A percentile compares a stretch with the other conserved stretches of the same genome.
Evolutionary conservation across 148 eudicot species (phyloP).

Genomic region (Nepenthes mirabilis): DNA sequence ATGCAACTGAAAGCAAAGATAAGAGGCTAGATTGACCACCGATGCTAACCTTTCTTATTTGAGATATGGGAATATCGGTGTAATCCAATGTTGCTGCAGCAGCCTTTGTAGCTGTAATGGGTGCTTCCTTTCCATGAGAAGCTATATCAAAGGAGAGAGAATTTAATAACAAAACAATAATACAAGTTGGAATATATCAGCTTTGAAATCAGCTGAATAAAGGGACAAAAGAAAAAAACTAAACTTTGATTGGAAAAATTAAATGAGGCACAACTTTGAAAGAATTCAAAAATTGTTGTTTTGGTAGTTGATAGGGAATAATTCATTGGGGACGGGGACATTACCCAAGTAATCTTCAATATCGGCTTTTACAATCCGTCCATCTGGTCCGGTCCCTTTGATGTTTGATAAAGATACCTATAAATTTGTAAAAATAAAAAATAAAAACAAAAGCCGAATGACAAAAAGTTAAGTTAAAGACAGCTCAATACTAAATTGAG

Average conservation of each 20-base stretch:
- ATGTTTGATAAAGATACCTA: conserved; percentile 76
- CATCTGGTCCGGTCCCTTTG: conserved; percentile 97
- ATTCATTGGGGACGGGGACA: neutral
- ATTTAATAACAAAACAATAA: neutral
- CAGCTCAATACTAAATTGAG: neutral
- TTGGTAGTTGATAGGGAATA: too few relatives aligned
- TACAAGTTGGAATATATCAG: too few relatives aligned
- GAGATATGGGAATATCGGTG: conserved; percentile 69
- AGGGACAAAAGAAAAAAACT: too few relatives aligned
- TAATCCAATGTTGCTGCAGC: conserved; percentile 43
- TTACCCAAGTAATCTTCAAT: conserved; percentile 91
- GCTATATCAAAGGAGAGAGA: conserved; percentile 26
- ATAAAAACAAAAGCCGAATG: neutral
- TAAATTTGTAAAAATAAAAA: conserved; percentile 1
- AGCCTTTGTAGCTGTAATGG: conserved; percentile 36
- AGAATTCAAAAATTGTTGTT: too few relatives aligned
- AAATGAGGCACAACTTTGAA: neutral
- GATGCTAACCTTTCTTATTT: conserved; percentile 67
- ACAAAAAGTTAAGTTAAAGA: neutral
- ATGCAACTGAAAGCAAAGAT: neutral
- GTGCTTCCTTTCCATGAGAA: conserved; percentile 57
- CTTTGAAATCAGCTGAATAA: too few relatives aligned
- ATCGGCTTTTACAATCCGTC: conserved; percentile 87
- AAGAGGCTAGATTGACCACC: neutral
- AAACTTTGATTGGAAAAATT: too few relatives aligned